Base-by-base conservation (phyloP, 1,284 basidiomycete species). In the Volvariella surrecta region DNA sequence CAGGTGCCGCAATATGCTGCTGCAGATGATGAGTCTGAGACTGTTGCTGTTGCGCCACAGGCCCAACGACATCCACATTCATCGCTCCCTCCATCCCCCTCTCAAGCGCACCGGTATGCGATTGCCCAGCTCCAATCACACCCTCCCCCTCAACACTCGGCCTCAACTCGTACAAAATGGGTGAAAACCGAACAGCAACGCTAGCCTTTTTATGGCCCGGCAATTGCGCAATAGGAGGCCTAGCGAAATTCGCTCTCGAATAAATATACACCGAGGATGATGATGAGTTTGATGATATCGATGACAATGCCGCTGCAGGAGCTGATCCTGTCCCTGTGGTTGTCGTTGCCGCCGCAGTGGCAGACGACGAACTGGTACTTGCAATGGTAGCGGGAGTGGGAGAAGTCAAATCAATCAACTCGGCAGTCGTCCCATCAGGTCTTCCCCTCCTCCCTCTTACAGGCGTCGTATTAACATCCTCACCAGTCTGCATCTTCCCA, bases 171-270 rank as follows among this genome's bases (percentile, higher is more conserved):
- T 95, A 98, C 28, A 99, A 64, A 21, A 98, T 76, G 0, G 95
- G 95, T 28, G 89, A 95, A 66, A 99, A 99, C 40, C 84, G 75
- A 38, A 99, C 91, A 0, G 89, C 94, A 1, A 98, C 82, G 52
- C 89, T 92, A 0, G 93, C 85, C 49, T 95, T 95, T 67, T 93
- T 93, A 67, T 98, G 91, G 0, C 96, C 96, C 0, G 96, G 94
- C 2, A 99, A 71, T 57, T 94, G 91, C 2, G 93, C 95, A 45
- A 99, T 82, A 0, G 96, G 95, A 0, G 89, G 82, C 38, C 89
- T 74, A 1, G 89, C 82, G 60, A 99, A 88, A 62, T 95, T 97
- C 16, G 89, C 90, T 24, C 95, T 79, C 3, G 91, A 91, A 64
- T 99, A 99, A 53, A 99, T 89, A 66, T 89, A 98, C 13, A 98